Evolutionary conservation across 2,329 filamentous ascomycete species (phyloP).

Genomic region (Epichloe elymi): DNA sequence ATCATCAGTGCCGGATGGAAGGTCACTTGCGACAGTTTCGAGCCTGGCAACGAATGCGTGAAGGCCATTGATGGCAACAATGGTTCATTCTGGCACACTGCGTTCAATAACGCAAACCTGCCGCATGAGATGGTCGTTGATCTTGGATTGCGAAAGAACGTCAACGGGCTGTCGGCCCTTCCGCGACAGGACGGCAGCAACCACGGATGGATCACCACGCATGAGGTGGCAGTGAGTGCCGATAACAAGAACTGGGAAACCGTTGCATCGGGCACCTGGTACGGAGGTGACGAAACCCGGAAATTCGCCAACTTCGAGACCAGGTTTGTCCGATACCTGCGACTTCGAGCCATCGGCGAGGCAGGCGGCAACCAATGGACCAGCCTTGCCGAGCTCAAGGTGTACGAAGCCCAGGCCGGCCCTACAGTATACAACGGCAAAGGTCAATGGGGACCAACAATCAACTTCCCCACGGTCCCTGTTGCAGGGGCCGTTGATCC

Average conservation of each 20-base stretch:
- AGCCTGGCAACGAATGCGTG: slow-evolving; percentile 15
- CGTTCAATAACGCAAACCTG: slow-evolving; percentile 4
- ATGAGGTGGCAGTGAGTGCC: slow-evolving; percentile 17
- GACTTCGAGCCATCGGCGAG: slow-evolving; percentile 16
- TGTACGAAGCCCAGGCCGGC: slow-evolving; percentile 15
- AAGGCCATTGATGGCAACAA: slow-evolving; percentile 17
- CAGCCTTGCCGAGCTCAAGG: slow-evolving; percentile 19
- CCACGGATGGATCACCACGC: slow-evolving; percentile 15
- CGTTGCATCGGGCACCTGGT: slow-evolving; percentile 17
- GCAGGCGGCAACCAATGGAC: slow-evolving; percentile 17
- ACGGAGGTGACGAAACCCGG: slow-evolving; percentile 12
- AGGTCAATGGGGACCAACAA: slow-evolving; percentile 21
- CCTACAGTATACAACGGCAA: slow-evolving; percentile 10
- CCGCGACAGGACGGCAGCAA: slow-evolving; percentile 15
- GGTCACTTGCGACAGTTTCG: slow-evolving; percentile 15
- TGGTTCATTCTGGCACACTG: slow-evolving; percentile 18
- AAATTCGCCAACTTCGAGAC: slow-evolving; percentile 22
- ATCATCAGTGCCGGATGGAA: slow-evolving; percentile 11
- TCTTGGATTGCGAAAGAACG: slow-evolving; percentile 12
- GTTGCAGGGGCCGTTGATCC: slow-evolving; percentile 10
- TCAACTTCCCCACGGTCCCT: slow-evolving; percentile 24
- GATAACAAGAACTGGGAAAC: slow-evolving; percentile 15
- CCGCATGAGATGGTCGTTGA: slow-evolving; percentile 21
- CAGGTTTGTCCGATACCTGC: slow-evolving; percentile 16
- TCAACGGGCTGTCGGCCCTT: slow-evolving; percentile 18